Evolutionary conservation across 768 basidiomycete species (phyloP), one percentile per base, ranked within the genome.

Genomic region (Boletus vermiculosoides): DNA sequence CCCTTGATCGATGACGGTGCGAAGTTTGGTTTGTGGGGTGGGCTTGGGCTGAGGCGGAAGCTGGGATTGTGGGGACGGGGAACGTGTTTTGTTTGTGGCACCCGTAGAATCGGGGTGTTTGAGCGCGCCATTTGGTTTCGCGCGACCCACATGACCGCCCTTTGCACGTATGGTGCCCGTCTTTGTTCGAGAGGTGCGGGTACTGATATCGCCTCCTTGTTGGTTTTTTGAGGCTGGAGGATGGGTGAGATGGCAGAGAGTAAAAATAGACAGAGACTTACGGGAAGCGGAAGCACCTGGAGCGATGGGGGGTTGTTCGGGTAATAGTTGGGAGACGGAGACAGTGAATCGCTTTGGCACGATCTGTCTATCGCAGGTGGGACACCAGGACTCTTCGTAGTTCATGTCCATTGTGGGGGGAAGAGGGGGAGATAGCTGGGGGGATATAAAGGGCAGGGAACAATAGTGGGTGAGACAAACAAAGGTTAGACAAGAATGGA

Each of bases 371-470:
- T 85, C 82, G 77, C 91, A 93, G 66, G 82, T 83, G 49, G 88
- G 87, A 80, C 90, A 92, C 87, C 87, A 93, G 54, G 84, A 77
- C 59, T 85, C 80, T 74, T 90, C 89, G 75, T 85, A 78, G 66
- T 74, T 67, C 60, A 69, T 63, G 58, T 67, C 74, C 64, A 72
- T 74, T 49, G 61, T 28, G 36, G 47, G 54, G 61, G 59, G 57
- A n/a, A 60, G 55, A 45, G 55, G 61, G 56, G 31, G 56, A 50
- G 57, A 51, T 15, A 39, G 62, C 11, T 41, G 57, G 23, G 18
- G 25, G 15, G n/a, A 55, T 56, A 67, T 58, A 63, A 58, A 36
- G 39, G 49, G 45, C 12, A 46, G 52, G 37, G 39, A 36, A 53
- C 54, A 58, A 62, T 41, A 41, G 41, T 16, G 16, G 52, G 54